A percentile compares a stretch with the other conserved stretches of the same genome.
These are phyloP conservation scores for Volvox carteri DNA, from an alignment of 163 green algal genomes.

Conservation along the genomic window DNA sequence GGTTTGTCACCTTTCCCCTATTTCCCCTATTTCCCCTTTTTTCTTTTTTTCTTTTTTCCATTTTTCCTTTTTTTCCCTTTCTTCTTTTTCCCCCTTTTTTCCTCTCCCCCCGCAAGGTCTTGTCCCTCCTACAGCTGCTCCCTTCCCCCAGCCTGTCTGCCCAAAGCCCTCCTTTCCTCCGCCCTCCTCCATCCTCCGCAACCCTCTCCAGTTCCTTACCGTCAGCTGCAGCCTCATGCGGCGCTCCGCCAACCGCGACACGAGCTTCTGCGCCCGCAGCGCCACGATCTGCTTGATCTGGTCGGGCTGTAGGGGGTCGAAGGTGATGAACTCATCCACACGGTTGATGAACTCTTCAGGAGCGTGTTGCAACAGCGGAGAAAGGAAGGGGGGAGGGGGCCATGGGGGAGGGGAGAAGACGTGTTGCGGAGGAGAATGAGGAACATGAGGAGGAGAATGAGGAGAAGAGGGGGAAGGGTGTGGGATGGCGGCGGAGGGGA, in stretches of 20 bases:
- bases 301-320: slow-evolving; percentile 81
- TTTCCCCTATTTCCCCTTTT: too few species aligned
- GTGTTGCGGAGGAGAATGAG: neutral
- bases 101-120: too few species aligned
- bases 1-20: too few species aligned
- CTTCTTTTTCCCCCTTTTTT: too few species aligned
- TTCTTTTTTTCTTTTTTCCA: too few species aligned
- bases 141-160: too few species aligned
- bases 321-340: slow-evolving; percentile 96
- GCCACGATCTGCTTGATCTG: slow-evolving; percentile 92
- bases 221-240: slow-evolving; percentile 90
- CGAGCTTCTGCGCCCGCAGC: slow-evolving; percentile 72
- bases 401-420: neutral
- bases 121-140: too few species aligned
- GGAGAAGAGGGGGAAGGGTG: neutral
- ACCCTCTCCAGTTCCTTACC: neutral
- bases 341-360: slow-evolving; percentile 93
- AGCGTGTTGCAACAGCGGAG: neutral
- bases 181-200: neutral
- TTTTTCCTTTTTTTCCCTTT: too few species aligned
- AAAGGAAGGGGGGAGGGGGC: neutral
- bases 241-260: slow-evolving; percentile 85
- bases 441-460: neutral
- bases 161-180: too few species aligned
- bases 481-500: too few species aligned